phyloP scores from a whole-genome alignment of 371 early-diverging fungal genomes.

The Mortierella sp. region DNA sequence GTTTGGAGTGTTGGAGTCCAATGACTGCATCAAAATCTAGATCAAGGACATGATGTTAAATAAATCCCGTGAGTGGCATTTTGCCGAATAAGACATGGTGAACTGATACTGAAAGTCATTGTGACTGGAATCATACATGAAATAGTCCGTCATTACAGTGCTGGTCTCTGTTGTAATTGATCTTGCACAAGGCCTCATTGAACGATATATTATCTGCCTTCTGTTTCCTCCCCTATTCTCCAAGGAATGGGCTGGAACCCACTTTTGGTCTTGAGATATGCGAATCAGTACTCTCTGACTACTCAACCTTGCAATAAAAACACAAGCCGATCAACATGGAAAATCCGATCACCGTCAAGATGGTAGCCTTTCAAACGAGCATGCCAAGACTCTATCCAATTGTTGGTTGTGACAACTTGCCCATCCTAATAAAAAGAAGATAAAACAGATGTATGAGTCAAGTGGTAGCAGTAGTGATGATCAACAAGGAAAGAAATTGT shows the following conservation, averaged over 20 bases:
- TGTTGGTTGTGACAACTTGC: too few relatives aligned
- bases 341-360: conserved; percentile 12
- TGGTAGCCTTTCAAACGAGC: conserved; percentile 18
- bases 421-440: conserved; percentile 4
- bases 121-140: too few relatives aligned
- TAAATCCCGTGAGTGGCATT: conserved; percentile 8
- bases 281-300: conserved; percentile 18
- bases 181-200: conserved; percentile 8
- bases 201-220: conserved; percentile 24
- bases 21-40: conserved; percentile 21
- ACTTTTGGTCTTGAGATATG: conserved; percentile 15
- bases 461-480: too few relatives aligned
- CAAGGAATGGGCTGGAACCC: conserved; percentile 11
- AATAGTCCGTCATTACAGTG: too few relatives aligned
- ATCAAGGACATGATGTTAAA: background rate
- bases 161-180: conserved; percentile 2
- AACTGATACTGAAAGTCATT: too few relatives aligned
- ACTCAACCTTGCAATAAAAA: conserved; percentile 14
- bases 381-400: conserved; percentile 8
- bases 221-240: conserved; percentile 17
- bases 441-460: too few relatives aligned
- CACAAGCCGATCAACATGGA: conserved; percentile 19
- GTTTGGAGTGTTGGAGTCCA: conserved; percentile 9
- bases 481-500: too few relatives aligned
- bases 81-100: background rate